A percentile compares a stretch with the other conserved stretches of the same genome.
Evolutionary conservation across 129 eudicot genomes (phyloP).

Genomic region (Pseudognaphalium luteoalbum): DNA sequence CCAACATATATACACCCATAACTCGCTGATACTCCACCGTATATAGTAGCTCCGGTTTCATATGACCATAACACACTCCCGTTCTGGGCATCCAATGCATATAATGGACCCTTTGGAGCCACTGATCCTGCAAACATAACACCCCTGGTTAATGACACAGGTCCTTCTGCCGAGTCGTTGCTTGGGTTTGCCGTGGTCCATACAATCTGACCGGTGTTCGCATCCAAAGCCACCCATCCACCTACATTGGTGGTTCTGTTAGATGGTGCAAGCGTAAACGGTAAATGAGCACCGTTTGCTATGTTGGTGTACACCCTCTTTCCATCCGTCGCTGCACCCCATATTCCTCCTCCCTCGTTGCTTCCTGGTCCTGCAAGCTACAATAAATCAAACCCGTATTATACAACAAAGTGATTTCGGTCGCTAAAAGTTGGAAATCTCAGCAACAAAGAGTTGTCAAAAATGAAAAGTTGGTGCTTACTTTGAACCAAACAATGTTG

Average conservation of each 20-base stretch:
- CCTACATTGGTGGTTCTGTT: constrained; percentile 54
- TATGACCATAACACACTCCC: constrained; percentile 62
- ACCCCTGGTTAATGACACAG: constrained; percentile 56
- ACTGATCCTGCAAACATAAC: constrained; percentile 70
- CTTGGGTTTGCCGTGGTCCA: constrained; percentile 64
- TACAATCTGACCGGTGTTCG: constrained; percentile 47
- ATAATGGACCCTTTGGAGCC: constrained; percentile 50
- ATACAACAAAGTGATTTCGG: background rate
- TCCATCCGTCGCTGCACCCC: constrained; percentile 73
- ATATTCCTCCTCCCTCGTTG: constrained; percentile 55
- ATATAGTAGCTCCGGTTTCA: constrained; percentile 64
- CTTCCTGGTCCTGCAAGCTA: constrained; percentile 76
- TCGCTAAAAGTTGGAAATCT: background rate
- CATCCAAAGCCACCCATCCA: constrained; percentile 74
- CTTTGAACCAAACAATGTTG: constrained; percentile 55
- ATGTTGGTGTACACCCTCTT: constrained; percentile 61
- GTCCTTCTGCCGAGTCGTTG: constrained; percentile 39
- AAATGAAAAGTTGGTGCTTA: constrained; percentile 14
- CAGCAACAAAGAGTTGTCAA: background rate
- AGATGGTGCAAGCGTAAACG: constrained; percentile 56
- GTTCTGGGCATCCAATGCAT: constrained; percentile 55
- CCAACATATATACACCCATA: constrained; percentile 66
- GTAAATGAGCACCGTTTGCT: constrained; percentile 30
- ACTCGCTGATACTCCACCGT: constrained; percentile 63
- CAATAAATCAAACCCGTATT: background rate